Evolutionary conservation across 208 protist genomes (phyloP).

Genomic region (Trichomonas tenax): DNA sequence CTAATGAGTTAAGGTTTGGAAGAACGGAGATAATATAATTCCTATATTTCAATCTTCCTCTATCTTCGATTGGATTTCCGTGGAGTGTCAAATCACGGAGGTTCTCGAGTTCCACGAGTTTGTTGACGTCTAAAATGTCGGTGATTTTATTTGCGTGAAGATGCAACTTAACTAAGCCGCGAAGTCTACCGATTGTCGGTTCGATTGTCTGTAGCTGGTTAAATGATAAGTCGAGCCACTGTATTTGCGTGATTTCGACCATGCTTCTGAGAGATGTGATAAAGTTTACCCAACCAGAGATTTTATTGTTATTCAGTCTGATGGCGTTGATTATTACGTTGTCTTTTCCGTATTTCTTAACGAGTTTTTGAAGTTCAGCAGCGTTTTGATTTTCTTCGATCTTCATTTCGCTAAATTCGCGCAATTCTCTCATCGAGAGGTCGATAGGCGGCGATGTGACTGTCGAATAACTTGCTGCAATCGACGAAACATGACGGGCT

Average conservation of each 20-base stretch:
- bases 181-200: background rate
- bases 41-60: background rate
- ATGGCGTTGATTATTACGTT: background rate
- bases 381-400: background rate
- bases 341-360: background rate
- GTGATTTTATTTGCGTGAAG: background rate
- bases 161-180: background rate
- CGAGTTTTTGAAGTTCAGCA: background rate
- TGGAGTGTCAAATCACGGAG: background rate
- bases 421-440: background rate
- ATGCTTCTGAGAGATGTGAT: background rate
- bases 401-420: slow-evolving; percentile 10
- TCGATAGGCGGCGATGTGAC: background rate
- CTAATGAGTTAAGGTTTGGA: background rate
- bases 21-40: background rate
- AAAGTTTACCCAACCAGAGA: background rate
- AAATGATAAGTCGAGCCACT: slow-evolving; percentile 6
- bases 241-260: background rate
- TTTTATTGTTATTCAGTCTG: background rate
- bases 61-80: slow-evolving; percentile 17
- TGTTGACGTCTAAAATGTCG: background rate
- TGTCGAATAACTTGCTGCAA: background rate
- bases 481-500: background rate
- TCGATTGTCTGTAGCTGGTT: background rate
- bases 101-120: background rate